These are phyloP conservation scores for Yarrowia hollandica DNA, from an alignment of 805 yeast genomes.

Conservation along the genomic window DNA sequence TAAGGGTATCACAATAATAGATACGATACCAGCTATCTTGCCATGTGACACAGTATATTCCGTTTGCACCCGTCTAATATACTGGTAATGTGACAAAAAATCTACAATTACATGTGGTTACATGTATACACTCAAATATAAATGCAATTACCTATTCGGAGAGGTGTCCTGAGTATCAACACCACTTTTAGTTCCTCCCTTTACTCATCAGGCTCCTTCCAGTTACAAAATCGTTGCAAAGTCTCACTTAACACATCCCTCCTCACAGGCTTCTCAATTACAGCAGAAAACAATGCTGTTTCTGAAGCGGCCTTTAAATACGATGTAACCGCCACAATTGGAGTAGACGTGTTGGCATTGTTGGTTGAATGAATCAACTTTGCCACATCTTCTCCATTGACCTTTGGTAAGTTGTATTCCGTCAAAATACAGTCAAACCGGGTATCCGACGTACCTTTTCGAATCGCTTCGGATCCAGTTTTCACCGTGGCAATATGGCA, in stretches of 20 bases:
- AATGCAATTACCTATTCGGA: background rate
- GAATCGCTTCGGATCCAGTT: slow-evolving; percentile 78
- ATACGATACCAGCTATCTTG: too few relatives aligned
- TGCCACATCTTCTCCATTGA: slow-evolving; percentile 70
- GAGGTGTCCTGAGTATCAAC: background rate
- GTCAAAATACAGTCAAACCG: slow-evolving; percentile 82
- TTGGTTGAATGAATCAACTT: slow-evolving; percentile 73
- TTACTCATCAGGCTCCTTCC: slow-evolving; percentile 33
- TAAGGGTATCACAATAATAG: too few relatives aligned
- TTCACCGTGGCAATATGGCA: slow-evolving; percentile 77
- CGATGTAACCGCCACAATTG: slow-evolving; percentile 72
- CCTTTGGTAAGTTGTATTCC: slow-evolving; percentile 63
- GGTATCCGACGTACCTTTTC: slow-evolving; percentile 78
- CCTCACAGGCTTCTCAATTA: slow-evolving; percentile 70
- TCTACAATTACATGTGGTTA: background rate
- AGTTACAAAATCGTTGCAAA: slow-evolving; percentile 40
- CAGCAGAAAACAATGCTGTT: slow-evolving; percentile 55
- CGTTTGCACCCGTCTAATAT: too few relatives aligned
- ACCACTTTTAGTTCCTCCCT: background rate
- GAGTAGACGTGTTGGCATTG: slow-evolving; percentile 74
- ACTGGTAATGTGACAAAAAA: too few relatives aligned
- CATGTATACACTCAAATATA: background rate
- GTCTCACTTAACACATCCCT: slow-evolving; percentile 41
- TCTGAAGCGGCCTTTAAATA: slow-evolving; percentile 55
- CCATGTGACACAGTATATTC: too few relatives aligned